phyloP scores from a whole-genome alignment of 2,329 filamentous ascomycete species.

The Triangularia verruculosa region DNA sequence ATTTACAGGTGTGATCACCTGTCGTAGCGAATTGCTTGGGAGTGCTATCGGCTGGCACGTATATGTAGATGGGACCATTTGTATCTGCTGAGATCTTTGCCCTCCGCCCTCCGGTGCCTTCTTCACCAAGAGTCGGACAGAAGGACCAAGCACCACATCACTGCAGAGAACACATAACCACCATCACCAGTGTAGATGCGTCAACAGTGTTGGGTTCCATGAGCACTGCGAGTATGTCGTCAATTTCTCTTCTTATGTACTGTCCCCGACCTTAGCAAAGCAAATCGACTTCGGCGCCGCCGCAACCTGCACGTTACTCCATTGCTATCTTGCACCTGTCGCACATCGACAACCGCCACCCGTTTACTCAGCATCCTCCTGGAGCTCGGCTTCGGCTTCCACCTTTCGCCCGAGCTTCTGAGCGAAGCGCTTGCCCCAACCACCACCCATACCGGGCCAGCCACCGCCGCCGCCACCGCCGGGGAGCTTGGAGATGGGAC shows the following conservation, averaged over 20 bases:
- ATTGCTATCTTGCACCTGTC: not conserved
- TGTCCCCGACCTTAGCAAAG: not conserved
- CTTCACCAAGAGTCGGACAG: no score
- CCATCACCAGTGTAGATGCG: not conserved
- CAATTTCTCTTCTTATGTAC: not conserved
- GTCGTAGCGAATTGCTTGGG: not conserved
- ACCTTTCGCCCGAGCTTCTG: not conserved
- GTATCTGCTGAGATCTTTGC: no score
- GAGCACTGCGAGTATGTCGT: not conserved
- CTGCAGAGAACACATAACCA: not conserved
- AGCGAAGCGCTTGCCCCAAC: not conserved
- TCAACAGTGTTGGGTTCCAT: not conserved
- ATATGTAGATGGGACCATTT: not conserved
- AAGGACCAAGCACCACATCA: no score
- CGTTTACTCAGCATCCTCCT: conserved; percentile 10
- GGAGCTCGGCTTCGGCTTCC: not conserved
- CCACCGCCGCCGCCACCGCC: conserved; percentile 13
- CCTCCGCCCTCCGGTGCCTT: no score
- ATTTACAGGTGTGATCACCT: conserved; percentile 6
- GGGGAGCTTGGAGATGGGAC: conserved; percentile 23
- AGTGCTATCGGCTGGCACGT: not conserved
- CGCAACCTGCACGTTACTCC: not conserved
- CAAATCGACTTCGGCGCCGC: not conserved
- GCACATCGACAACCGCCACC: not conserved
- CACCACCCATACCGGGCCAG: not conserved